Evolutionary conservation across 1,284 basidiomycete genomes (phyloP).

Genomic region (Rhodotorula mucilaginosa): DNA sequence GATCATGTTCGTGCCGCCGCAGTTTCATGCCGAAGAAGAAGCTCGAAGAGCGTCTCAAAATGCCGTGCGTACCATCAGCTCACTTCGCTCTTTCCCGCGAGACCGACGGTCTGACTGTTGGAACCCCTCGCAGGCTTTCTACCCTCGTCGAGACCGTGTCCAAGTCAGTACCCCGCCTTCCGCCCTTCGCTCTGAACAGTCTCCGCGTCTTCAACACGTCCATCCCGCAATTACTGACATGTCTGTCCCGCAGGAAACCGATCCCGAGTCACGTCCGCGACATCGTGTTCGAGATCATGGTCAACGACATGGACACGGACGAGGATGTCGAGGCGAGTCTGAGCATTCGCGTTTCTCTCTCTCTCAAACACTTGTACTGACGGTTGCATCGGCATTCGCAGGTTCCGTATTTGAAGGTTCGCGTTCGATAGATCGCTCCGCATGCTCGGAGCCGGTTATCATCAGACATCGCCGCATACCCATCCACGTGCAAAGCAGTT

Average conservation of each 20-base stretch:
- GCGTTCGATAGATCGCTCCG: constrained; percentile 14
- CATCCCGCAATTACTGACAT: not conserved
- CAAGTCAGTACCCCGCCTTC: constrained; percentile 51
- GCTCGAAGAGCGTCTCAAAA: constrained; percentile 78
- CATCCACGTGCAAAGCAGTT: not conserved
- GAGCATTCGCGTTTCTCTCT: too few relatives aligned
- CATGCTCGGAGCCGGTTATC: not conserved
- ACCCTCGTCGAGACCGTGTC: constrained; percentile 81
- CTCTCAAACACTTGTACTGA: not conserved
- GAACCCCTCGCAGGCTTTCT: constrained; percentile 60
- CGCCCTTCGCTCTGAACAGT: not conserved
- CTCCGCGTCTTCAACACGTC: not conserved
- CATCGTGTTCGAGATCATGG: constrained; percentile 77
- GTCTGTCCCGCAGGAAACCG: constrained; percentile 64
- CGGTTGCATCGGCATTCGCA: not conserved
- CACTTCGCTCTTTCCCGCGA: not conserved
- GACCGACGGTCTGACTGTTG: not conserved
- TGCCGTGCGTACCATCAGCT: constrained; percentile 54
- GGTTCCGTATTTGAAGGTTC: constrained; percentile 38
- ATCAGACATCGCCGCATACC: not conserved
- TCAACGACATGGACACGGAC: constrained; percentile 72
- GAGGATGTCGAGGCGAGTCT: constrained; percentile 58
- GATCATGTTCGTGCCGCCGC: constrained; percentile 95
- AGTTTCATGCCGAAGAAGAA: constrained; percentile 88
- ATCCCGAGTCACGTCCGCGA: constrained; percentile 58